Evolutionary conservation across 768 basidiomycete genomes (phyloP).

Genomic region (Pleurotus giganteus): DNA sequence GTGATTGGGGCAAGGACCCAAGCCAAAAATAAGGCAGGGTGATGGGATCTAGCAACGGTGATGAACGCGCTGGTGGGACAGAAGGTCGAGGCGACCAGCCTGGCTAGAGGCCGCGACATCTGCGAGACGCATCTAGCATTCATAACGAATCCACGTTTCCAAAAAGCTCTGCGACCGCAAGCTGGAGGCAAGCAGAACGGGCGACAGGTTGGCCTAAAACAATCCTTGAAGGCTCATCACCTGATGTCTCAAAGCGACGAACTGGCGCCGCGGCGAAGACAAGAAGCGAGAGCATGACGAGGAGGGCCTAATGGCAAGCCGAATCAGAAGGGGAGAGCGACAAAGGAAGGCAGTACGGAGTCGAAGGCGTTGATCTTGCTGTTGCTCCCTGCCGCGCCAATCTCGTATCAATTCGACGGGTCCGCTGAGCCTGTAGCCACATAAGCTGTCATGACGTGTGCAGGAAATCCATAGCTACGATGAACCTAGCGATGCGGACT

Average conservation of each 20-base stretch:
- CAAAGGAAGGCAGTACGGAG: slow-evolving; percentile 14
- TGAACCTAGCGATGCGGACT: slow-evolving; percentile 5
- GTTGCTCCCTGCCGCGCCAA: slow-evolving; percentile 23
- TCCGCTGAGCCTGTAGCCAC: slow-evolving; percentile 3
- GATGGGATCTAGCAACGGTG: neutral
- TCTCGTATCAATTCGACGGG: slow-evolving; percentile 24
- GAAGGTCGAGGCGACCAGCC: neutral
- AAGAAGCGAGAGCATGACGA: slow-evolving; percentile 1
- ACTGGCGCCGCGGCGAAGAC: neutral
- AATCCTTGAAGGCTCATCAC: slow-evolving; percentile 3
- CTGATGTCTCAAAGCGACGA: neutral
- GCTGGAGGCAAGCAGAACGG: neutral
- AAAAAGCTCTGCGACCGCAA: slow-evolving; percentile 2
- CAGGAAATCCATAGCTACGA: slow-evolving; percentile 14
- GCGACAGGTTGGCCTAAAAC: neutral
- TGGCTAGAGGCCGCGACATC: neutral
- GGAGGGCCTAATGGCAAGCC: neutral
- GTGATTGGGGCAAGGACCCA: neutral
- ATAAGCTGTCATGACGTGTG: neutral
- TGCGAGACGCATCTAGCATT: slow-evolving; percentile 6
- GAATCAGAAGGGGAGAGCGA: slow-evolving; percentile 22
- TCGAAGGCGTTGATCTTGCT: slow-evolving; percentile 16
- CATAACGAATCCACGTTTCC: neutral
- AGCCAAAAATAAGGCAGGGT: neutral
- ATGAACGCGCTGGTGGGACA: neutral